Percentiles rank a stretch among this genome's conserved stretches.
Conservation (phyloP, 768 basidiomycete species). For the Kwoniella botswanensis region DNA sequence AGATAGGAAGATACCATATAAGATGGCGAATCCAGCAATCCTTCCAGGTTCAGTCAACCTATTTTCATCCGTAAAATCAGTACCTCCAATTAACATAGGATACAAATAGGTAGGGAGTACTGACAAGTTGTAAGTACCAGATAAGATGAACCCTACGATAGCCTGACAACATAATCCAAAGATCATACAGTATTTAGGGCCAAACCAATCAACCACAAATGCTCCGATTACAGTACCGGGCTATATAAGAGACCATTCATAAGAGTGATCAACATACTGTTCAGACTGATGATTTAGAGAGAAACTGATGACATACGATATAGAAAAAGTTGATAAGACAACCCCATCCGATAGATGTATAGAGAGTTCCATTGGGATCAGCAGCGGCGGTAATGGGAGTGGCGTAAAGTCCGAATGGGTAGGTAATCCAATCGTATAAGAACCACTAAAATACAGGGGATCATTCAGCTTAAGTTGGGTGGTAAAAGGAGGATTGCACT, state of each 20-base stretch:
- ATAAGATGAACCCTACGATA: constrained; percentile 77
- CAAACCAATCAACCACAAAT: constrained; percentile 57
- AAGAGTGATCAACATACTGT: neutral
- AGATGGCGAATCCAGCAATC: constrained; percentile 62
- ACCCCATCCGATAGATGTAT: constrained; percentile 78
- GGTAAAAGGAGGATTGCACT: neutral
- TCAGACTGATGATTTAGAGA: neutral
- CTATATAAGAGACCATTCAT: constrained; percentile 3
- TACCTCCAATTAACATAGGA: neutral
- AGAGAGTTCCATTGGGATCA: constrained; percentile 63
- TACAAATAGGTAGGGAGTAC: constrained; percentile 8
- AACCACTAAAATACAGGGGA: constrained; percentile 18
- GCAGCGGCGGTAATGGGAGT: constrained; percentile 72
- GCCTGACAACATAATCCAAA: constrained; percentile 53
- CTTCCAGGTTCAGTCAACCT: constrained; percentile 54
- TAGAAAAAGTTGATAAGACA: constrained; percentile 77
- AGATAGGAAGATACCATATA: constrained; percentile 89
- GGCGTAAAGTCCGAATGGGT: constrained; percentile 75
- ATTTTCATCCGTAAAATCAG: neutral
- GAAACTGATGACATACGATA: constrained; percentile 56
- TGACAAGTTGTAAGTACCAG: constrained; percentile 68
- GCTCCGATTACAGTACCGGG: constrained; percentile 63
- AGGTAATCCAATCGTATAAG: constrained; percentile 47
- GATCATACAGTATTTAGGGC: constrained; percentile 61
- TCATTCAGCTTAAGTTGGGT: neutral